phyloP scores from a whole-genome alignment of 805 yeast species.

The Suhomyces tanzawaensis region DNA sequence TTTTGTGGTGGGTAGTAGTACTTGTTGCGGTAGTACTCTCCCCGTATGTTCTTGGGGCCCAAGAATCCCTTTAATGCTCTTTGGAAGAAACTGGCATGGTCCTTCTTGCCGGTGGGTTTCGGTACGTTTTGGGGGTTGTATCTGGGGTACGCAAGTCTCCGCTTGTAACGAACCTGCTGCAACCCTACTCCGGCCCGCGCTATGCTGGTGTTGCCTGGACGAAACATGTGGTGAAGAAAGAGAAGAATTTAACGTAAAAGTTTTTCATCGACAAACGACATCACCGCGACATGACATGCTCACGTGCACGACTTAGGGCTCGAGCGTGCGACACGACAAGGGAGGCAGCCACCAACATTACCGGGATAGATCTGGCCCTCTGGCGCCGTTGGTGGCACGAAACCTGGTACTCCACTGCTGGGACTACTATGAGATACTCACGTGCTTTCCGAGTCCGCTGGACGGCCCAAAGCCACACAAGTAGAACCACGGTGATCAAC shows the following conservation, averaged over 20 bases:
- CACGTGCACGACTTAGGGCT: too few species aligned
- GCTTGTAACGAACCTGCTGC: conserved; percentile 22
- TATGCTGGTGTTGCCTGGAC: conserved; percentile 2
- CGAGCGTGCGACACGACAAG: too few species aligned
- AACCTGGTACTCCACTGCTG: too few species aligned
- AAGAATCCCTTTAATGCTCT: conserved; percentile 68
- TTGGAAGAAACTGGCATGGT: conserved; percentile 52
- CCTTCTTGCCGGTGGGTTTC: conserved; percentile 33
- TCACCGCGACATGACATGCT: too few species aligned
- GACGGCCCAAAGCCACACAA: too few species aligned
- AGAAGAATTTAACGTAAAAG: conserved; percentile 1
- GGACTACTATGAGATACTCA: too few species aligned
- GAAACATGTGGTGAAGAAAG: conserved; percentile 3
- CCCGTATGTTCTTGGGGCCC: conserved; percentile 82
- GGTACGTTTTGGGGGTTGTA: conserved; percentile 34
- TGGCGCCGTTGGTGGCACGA: too few species aligned
- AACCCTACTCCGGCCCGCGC: conserved; percentile 5
- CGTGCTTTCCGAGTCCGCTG: too few species aligned
- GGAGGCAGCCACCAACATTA: too few species aligned
- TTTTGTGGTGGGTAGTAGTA: conserved; percentile 65
- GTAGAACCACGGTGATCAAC: too few species aligned
- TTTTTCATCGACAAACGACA: conserved; percentile 4
- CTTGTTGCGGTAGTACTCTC: conserved; percentile 75
- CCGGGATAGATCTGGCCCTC: too few species aligned
- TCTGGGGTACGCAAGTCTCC: conserved; percentile 35